Evolutionary conservation across 2,329 filamentous ascomycete genomes (phyloP), one percentile per base, ranked within the genome.

Genomic region (Cordyceps javanica): DNA sequence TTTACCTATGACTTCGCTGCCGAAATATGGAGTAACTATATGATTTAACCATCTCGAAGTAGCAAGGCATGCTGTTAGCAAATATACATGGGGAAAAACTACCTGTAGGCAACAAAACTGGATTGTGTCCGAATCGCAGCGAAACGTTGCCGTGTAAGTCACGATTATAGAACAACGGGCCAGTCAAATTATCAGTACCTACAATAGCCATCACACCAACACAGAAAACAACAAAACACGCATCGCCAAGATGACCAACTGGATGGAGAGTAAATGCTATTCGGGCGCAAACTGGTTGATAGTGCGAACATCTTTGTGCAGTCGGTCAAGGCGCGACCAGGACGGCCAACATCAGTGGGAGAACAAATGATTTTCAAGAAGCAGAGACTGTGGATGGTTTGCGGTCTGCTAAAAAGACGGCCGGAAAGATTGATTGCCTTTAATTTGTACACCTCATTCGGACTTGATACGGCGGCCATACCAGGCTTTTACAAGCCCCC

Each of bases 21-120:
- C 1, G 70, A 70, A 38, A 63, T n/a, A n/a, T 72, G 23, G 67
- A 69, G 58, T 59, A 71, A 1, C 68, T 69, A 1, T 70, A 68
- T 45, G 61, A 68, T 21, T 49, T 55, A 11, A 26, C 34, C n/a
- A 36, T 44, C 1, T 36, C 58, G 7, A 23, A 13, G 11, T 7
- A 48, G 14, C 48, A 57, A 36, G 39, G 62, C 45, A 39, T 60
- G 5, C 21, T 54, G 4, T 7, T 38, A 23, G 41, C 58, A 5
- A 60, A 60, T 13, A 60, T 56, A 5, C 59, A 60, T 26, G 59
- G 59, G 3, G 42, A 25, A 3, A 32, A 25, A 9, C 46, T 60
- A 9, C 36, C 59, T 3, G 45, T 32, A 3, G 51, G 59, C 46
- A 21, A 41, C 16, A 55, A 59, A 23, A 52, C 8, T 60, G 59